Base-by-base conservation (phyloP, 1,284 basidiomycete species). In the Mycena sp. region DNA sequence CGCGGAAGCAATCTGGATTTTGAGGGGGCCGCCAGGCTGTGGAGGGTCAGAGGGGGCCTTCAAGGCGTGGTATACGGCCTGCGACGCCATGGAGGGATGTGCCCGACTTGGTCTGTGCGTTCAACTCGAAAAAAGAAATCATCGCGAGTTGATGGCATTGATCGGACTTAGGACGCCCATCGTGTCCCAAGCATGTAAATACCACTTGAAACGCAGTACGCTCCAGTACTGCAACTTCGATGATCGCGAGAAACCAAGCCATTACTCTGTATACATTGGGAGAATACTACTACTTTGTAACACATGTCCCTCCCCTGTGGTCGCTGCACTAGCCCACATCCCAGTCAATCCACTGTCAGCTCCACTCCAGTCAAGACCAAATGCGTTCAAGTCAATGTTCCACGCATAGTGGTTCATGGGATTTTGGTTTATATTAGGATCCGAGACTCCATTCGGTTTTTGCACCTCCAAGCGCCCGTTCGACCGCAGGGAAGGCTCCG, bases 41-140 rank as follows among this genome's bases (percentile, higher is more conserved):
- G 92, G 91, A 14, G 92, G 92, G 73, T 95, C 92, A 2, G 81
- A 73, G n/a, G 85, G 69, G 0, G 86, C 83, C 76, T 92, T 93
- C 58, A 96, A 83, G 37, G 90, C 85, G 65, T 90, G 86, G 64
- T 95, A 86, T 69, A 95, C 89, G 32, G 84, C 81, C 72, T 93
- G 90, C 21, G 84, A 82, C 17, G 81, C 84, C 60, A 73, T 67
- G n/a, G n/a, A n/a, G n/a, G n/a, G n/a, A n/a, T n/a, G n/a, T n/a
- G n/a, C n/a, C n/a, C n/a, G n/a, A n/a, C n/a, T n/a, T n/a, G n/a
- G n/a, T n/a, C n/a, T n/a, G n/a, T n/a, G n/a, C n/a, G 12, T 16
- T n/a, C 17, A 53, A 35, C 32, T n/a, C 38, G 35, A 25, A 40
- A 52, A 52, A n/a, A 35, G 9, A 35, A 35, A 9, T 35, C 9